Base-by-base conservation (phyloP, 495 filamentous ascomycete genomes). In the Tuber magnatum region DNA sequence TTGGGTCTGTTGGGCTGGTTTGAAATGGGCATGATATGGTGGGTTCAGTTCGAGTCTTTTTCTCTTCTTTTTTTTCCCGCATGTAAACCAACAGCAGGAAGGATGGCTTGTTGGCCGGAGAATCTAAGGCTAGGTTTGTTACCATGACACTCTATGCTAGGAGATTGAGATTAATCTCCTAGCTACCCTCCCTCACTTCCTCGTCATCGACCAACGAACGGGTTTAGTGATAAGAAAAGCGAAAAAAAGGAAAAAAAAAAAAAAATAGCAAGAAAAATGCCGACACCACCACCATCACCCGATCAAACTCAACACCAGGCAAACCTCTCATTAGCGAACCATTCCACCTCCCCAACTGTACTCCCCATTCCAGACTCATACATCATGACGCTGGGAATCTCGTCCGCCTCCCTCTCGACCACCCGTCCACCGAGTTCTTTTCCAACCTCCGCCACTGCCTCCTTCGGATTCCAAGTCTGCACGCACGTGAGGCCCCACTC, bases 311-410 rank as follows among this genome's bases (percentile, higher is more conserved):
- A 97, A 83, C 93, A 97, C 94, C 94, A 99, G 32, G 88, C 92
- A 85, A 90, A 97, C 86, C 96, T 97, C 87, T 99, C 94, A 81
- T 96, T 97, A 76, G 87, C 87, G 72, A 93, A 83, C 95, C 95
- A 99, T 70, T 93, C 91, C 61, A 97, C 85, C 38, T 90, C 86
- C 51, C 86, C 84, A 24, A 83, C 83, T 10, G 88, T 85, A 68
- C 80, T 82, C 42, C 84, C 85, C 69, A 84, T 76, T 74, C 86
- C 81, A 22, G 84, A 83, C 14, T 87, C 89, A 73, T 88, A 88
- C 91, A 91, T 92, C 77, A 85, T 87, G 80, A 92, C 82, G 81
- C 88, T 88, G 40, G 87, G 80, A 80, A 92, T 91, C 72, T 89
- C 91, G 71, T 87, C 87, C 79, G 86, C 85, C 75, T 92, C 88